Evolutionary conservation across 352 stramenopile genomes (phyloP), one percentile per base, ranked within the genome.

Genomic region (Globisporangium cylindrosporum): DNA sequence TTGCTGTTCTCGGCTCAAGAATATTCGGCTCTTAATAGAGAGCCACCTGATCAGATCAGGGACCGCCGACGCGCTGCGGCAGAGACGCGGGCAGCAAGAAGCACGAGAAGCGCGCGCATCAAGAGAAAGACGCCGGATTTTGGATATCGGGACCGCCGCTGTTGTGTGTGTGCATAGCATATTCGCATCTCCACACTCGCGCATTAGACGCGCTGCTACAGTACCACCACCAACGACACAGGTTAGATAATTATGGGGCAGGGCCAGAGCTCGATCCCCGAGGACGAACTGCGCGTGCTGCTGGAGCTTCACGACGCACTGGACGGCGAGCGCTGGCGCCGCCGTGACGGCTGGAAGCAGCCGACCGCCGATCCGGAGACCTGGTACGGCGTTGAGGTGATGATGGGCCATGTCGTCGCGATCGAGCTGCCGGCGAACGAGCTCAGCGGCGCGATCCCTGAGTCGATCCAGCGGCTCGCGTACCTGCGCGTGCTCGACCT

Each of bases 381-480:
- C 22, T 94, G 86, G 86, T 91, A 90, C 70, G 86, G 86, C 68
- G 85, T 94, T 55, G 73, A 91, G 56, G 85, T 94, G 48, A 61
- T 73, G 29, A 72, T 81, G 71, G 86, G 86, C 54, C 86, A 94
- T 70, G 86, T 94, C 18, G 80, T 88, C 46, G 77, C 84, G n/a
- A 75, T 94, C 14, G 82, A 90, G 64, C 69, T 94, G 36, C 81
- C 84, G 1, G 83, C 84, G 18, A 94, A 93, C 67, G 75, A 90
- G 59, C 75, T 94, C 29, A 72, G 72, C 24, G 78, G 78, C 24
- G 48, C 41, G 34, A 55, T 87, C 18, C 79, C 80, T 4, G 62
- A 73, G 15, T 64, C 75, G 7, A 72, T 96, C 22, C 77, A 78
- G 55, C 73, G 68, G n/a, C 72, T 96, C n/a, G 73, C 79, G 53